Evolutionary conservation across 164 flowering plant genomes (phyloP).

Genomic region (Sedum album): DNA sequence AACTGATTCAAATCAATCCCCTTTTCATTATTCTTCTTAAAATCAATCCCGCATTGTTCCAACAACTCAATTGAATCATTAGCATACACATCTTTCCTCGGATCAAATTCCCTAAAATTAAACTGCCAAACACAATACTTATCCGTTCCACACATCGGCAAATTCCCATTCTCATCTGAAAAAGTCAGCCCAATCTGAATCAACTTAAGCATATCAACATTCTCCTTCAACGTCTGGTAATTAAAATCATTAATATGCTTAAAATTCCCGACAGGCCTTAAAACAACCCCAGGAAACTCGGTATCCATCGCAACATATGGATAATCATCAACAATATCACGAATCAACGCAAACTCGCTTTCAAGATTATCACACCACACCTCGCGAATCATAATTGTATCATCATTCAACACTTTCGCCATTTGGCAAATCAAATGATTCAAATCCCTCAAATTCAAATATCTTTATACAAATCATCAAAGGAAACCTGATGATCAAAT

Average conservation of each 20-base stretch:
- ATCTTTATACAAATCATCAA: not conserved
- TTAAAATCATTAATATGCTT: slow-evolving; percentile 39
- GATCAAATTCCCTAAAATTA: not conserved
- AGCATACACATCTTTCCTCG: not conserved
- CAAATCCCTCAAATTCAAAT: not conserved
- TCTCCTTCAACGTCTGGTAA: slow-evolving; percentile 12
- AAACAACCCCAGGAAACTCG: slow-evolving; percentile 32
- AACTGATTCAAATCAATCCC: not conserved
- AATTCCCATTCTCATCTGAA: no score
- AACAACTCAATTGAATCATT: not conserved
- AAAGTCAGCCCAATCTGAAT: no score
- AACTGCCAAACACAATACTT: not conserved
- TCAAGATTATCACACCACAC: slow-evolving; percentile 42
- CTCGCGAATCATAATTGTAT: slow-evolving; percentile 35
- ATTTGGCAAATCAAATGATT: not conserved
- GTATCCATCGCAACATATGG: not conserved
- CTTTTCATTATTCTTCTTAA: not conserved
- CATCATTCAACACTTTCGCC: slow-evolving; percentile 6
- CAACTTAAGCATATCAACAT: no score
- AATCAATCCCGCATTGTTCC: not conserved
- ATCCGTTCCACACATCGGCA: no score
- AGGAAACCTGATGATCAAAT: not conserved
- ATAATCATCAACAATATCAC: slow-evolving; percentile 27
- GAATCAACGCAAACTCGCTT: slow-evolving; percentile 30
- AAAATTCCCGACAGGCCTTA: slow-evolving; percentile 37